phyloP scores from a whole-genome alignment of 352 stramenopile species.

The Plasmopara viticola region DNA sequence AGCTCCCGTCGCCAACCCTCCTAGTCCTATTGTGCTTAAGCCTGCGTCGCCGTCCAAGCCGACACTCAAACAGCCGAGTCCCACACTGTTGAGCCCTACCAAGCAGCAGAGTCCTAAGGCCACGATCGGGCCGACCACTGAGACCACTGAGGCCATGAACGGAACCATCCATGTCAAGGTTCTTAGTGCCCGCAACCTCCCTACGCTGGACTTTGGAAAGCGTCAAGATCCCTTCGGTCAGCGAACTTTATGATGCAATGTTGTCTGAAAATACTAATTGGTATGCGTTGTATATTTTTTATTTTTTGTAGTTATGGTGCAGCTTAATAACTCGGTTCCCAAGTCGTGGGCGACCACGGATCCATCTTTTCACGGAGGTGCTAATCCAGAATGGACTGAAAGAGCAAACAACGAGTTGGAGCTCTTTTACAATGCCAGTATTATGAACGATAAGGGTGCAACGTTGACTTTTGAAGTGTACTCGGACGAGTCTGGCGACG shows the following conservation, averaged over 20 bases:
- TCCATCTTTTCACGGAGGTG: constrained; percentile 52
- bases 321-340: constrained; percentile 56
- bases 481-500: constrained; percentile 60
- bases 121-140: constrained; percentile 1
- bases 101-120: constrained; percentile 9
- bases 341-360: constrained; percentile 61
- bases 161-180: constrained; percentile 76
- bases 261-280: constrained; percentile 4
- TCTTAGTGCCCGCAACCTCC: constrained; percentile 48
- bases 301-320: constrained; percentile 46
- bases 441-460: constrained; percentile 35
- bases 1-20: constrained; percentile 4
- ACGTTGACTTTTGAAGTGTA: constrained; percentile 64
- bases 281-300: constrained; percentile 2
- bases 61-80: constrained; percentile 13
- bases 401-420: constrained; percentile 73
- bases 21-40: constrained; percentile 6
- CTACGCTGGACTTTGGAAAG: constrained; percentile 76
- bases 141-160: constrained; percentile 24
- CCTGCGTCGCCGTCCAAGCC: constrained; percentile 7
- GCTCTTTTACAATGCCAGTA: constrained; percentile 64
- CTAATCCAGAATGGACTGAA: constrained; percentile 60
- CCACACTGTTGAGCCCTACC: not conserved
- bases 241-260: not conserved
- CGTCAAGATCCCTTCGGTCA: constrained; percentile 72